Evolutionary conservation across 805 yeast genomes (phyloP).

Genomic region (Komagataella pastoris): DNA sequence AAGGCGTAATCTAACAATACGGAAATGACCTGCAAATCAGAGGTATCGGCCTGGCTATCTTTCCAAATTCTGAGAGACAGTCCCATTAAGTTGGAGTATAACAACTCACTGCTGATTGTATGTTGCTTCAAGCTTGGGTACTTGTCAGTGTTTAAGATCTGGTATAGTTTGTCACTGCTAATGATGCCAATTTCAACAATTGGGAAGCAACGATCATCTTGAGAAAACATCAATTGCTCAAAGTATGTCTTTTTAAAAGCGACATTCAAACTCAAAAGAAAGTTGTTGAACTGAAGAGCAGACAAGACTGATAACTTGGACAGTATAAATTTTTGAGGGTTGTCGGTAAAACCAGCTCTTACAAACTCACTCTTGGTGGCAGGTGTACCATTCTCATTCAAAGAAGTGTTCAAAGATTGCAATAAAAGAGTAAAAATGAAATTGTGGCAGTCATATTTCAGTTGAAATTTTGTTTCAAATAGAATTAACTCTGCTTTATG

Average conservation of each 20-base stretch:
- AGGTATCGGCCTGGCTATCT: conserved; percentile 37
- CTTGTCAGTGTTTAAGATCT: conserved; percentile 4
- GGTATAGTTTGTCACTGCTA: conserved; percentile 14
- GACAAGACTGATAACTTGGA: conserved; percentile 33
- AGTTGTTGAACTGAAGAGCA: conserved; percentile 38
- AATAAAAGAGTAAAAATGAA: conserved; percentile 26
- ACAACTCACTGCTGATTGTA: conserved; percentile 35
- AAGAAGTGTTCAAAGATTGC: conserved; percentile 22
- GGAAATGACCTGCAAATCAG: conserved; percentile 38
- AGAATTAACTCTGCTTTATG: not conserved
- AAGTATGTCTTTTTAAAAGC: conserved; percentile 48
- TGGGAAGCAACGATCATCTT: conserved; percentile 35
- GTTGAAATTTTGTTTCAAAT: conserved; percentile 14
- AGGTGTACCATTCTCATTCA: conserved; percentile 27
- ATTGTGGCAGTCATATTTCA: conserved; percentile 24
- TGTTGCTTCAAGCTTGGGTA: conserved; percentile 26
- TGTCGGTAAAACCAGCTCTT: conserved; percentile 31
- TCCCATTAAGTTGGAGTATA: conserved; percentile 43
- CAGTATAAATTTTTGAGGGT: conserved; percentile 27
- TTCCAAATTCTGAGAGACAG: conserved; percentile 54
- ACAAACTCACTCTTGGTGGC: conserved; percentile 29
- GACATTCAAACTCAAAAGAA: conserved; percentile 42
- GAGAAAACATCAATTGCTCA: conserved; percentile 54
- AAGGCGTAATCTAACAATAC: conserved; percentile 27
- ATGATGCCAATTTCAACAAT: conserved; percentile 23